These are phyloP conservation scores for Scheffersomyces lignicola DNA, from an alignment of 1,139 yeast species.

Conservation along the genomic window DNA sequence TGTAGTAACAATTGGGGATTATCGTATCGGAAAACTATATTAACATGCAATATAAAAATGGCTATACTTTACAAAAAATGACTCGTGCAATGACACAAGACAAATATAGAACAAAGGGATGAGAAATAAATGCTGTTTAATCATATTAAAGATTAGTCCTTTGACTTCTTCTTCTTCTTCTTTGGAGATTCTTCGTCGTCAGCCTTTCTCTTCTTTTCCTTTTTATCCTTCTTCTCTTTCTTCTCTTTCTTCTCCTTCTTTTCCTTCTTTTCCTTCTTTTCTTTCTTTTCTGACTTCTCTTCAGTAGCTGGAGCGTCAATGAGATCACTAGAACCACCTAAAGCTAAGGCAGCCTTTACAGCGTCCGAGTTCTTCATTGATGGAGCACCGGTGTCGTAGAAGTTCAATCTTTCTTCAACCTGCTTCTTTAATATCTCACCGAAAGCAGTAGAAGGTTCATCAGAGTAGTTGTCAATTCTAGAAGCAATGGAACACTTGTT, in stretches of 20 bases:
- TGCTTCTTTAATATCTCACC: constrained; percentile 92
- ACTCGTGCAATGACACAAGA: constrained; percentile 6
- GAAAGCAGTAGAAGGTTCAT: constrained; percentile 80
- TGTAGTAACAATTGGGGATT: no score
- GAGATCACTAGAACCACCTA: constrained; percentile 49
- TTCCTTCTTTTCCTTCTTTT: constrained; percentile 53
- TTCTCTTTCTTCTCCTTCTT: constrained; percentile 58
- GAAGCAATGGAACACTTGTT: constrained; percentile 99
- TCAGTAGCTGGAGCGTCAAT: constrained; percentile 26
- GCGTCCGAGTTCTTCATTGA: constrained; percentile 97
- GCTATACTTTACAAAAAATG: constrained; percentile 14
- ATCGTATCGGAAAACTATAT: constrained; percentile 8
- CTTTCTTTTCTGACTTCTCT: constrained; percentile 39
- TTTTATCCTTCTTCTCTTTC: constrained; percentile 55
- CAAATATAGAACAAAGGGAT: neutral
- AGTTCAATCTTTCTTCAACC: constrained; percentile 95
- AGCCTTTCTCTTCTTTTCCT: constrained; percentile 56
- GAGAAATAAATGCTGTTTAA: constrained; percentile 2
- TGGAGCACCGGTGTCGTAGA: constrained; percentile 94
- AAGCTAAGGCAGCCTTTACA: constrained; percentile 82
- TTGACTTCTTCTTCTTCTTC: constrained; percentile 52
- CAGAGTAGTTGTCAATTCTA: constrained; percentile 94
- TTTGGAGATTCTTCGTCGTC: constrained; percentile 47
- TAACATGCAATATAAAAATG: constrained; percentile 15
- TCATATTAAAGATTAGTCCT: constrained; percentile 8